phyloP scores from a whole-genome alignment of 371 early-diverging fungal genomes.

The Phascolomyces articulosus region DNA sequence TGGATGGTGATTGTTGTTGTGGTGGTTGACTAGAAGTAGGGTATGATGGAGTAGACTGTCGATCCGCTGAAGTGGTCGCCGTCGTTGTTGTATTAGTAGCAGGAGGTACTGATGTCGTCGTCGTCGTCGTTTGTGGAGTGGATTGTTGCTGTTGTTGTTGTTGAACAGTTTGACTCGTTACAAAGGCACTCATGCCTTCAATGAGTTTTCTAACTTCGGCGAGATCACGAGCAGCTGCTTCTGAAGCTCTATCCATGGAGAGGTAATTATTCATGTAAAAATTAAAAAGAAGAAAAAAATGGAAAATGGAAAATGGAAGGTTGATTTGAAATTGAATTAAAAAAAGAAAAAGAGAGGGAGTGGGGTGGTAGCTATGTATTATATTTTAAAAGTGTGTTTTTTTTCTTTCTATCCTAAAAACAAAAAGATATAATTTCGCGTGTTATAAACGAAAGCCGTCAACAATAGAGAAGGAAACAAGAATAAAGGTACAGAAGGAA shows the following conservation, averaged over 20 bases:
- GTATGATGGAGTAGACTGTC: conserved; percentile 13
- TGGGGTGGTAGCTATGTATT: too few species aligned
- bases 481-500: not conserved
- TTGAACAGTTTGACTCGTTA: conserved; percentile 36
- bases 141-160: conserved; percentile 41
- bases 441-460: not conserved
- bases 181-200: conserved; percentile 54
- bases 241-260: conserved; percentile 49
- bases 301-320: not conserved
- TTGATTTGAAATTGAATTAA: not conserved
- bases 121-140: conserved; percentile 27
- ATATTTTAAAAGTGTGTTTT: not conserved
- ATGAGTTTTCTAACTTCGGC: conserved; percentile 56
- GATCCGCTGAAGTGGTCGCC: not conserved
- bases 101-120: not conserved
- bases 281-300: conserved; percentile 1
- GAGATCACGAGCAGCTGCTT: conserved; percentile 52
- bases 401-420: not conserved
- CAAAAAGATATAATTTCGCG: conserved; percentile 2
- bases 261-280: conserved; percentile 24
- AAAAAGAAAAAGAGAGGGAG: not conserved
- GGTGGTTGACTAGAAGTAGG: conserved; percentile 3
- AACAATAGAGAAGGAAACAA: not conserved
- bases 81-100: conserved; percentile 1
- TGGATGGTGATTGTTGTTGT: not conserved